A percentile compares a stretch with the other conserved stretches of the same genome.
Evolutionary conservation across 768 basidiomycete species (phyloP).

Genomic region (Tylopilus plumbeoviolaceoides): DNA sequence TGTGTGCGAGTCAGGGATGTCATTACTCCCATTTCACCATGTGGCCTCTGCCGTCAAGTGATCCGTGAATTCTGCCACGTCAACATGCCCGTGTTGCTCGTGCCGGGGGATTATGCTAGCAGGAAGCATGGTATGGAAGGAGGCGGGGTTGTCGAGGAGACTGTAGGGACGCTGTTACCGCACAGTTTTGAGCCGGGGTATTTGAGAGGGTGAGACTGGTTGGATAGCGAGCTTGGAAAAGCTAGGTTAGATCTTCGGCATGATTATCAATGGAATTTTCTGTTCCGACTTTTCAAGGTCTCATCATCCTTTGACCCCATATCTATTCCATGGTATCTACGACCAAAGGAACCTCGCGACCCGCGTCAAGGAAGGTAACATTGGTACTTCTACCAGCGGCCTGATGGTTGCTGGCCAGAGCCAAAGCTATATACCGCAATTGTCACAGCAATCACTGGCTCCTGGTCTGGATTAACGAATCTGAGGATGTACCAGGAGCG

Average conservation of each 20-base stretch:
- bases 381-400: constrained; percentile 76
- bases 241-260: neutral
- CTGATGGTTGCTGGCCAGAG: constrained; percentile 80
- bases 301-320: neutral
- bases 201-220: neutral
- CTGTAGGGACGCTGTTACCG: neutral
- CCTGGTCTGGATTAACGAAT: constrained; percentile 34
- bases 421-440: constrained; percentile 78
- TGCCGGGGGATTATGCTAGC: constrained; percentile 45
- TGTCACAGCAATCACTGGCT: constrained; percentile 79
- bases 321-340: constrained; percentile 37
- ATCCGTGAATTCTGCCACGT: constrained; percentile 79
- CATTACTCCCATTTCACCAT: constrained; percentile 68
- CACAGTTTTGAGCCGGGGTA: neutral
- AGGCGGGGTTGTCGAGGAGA: neutral
- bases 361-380: constrained; percentile 66
- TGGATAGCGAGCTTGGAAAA: neutral
- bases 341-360: constrained; percentile 47
- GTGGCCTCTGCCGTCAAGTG: constrained; percentile 91
- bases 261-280: too few species aligned
- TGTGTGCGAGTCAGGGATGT: constrained; percentile 59
- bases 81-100: constrained; percentile 69
- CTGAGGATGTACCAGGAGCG: neutral
- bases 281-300: neutral
- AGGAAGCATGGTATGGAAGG: neutral